Evolutionary conservation across 345 rosid species (phyloP).

Genomic region (Eutrema japonicum): DNA sequence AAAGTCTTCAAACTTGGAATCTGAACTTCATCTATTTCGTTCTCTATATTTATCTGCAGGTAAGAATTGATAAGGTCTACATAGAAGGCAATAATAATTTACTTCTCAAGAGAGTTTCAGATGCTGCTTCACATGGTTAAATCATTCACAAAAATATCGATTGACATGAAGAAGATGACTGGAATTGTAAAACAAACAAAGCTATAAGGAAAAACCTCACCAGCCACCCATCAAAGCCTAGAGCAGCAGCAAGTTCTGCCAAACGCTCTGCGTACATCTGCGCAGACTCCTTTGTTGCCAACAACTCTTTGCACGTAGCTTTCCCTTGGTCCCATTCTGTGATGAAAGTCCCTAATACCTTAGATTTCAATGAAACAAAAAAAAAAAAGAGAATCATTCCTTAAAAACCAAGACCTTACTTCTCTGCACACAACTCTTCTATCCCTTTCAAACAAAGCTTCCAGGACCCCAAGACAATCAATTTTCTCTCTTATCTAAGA

Average conservation of each 20-base stretch:
- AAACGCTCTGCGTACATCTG: constrained; percentile 65
- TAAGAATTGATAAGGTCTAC: constrained; percentile 5
- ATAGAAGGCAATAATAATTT: neutral
- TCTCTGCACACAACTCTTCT: neutral
- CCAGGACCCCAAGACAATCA: neutral
- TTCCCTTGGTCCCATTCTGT: constrained; percentile 75
- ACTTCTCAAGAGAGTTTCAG: neutral
- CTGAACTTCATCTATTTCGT: constrained; percentile 46
- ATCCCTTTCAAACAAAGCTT: neutral
- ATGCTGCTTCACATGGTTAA: too few relatives aligned
- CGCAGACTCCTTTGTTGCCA: constrained; percentile 69
- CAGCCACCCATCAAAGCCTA: constrained; percentile 93
- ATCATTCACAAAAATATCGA: neutral
- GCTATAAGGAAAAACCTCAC: constrained; percentile 43
- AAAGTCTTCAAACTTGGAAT: constrained; percentile 69
- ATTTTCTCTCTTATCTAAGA: neutral
- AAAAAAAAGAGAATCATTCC: constrained; percentile 1
- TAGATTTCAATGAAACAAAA: constrained; percentile 24
- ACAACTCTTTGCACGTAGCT: constrained; percentile 54
- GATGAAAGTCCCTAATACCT: constrained; percentile 89
- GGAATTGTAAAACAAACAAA: neutral
- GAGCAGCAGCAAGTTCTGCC: constrained; percentile 66
- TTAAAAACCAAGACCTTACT: neutral
- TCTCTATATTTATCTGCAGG: constrained; percentile 79
- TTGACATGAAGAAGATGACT: neutral